A percentile compares a stretch with the other conserved stretches of the same genome.
Evolutionary conservation across 2,329 filamentous ascomycete genomes (phyloP).

Genomic region (Scorias spongiosa): DNA sequence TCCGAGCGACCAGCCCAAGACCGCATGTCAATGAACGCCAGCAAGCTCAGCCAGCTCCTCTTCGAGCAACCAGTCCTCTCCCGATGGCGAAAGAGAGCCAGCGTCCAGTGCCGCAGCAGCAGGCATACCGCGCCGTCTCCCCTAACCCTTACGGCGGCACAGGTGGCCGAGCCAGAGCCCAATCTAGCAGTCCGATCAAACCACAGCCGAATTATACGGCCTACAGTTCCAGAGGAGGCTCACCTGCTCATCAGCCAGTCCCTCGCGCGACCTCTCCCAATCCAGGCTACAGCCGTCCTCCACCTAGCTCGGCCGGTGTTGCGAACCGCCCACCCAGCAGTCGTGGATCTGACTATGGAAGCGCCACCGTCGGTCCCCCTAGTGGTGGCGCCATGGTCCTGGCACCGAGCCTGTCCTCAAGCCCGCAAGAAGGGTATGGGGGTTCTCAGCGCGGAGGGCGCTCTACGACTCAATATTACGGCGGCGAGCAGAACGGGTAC

Average conservation of each 20-base stretch:
- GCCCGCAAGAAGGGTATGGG: slow-evolving; percentile 24
- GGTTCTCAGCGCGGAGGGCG: slow-evolving; percentile 25
- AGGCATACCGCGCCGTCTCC: slow-evolving; percentile 35
- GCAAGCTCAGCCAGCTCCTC: slow-evolving; percentile 16
- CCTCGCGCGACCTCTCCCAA: slow-evolving; percentile 25
- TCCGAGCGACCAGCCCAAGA: slow-evolving; percentile 20
- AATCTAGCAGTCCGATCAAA: slow-evolving; percentile 28
- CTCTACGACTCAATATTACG: slow-evolving; percentile 31
- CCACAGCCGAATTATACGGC: slow-evolving; percentile 18
- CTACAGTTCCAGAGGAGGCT: slow-evolving; percentile 24
- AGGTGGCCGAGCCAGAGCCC: slow-evolving; percentile 19
- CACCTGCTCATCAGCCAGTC: slow-evolving; percentile 24
- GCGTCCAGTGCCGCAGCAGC: slow-evolving; percentile 7
- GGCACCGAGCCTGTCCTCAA: slow-evolving; percentile 18
- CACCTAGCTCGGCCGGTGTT: slow-evolving; percentile 16
- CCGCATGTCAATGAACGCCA: slow-evolving; percentile 34
- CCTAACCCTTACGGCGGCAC: slow-evolving; percentile 46
- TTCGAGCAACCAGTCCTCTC: slow-evolving; percentile 20
- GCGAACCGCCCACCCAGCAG: slow-evolving; percentile 28
- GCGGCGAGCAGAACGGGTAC: slow-evolving; percentile 15
- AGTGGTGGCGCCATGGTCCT: slow-evolving; percentile 28
- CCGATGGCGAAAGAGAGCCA: not conserved
- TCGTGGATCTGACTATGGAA: slow-evolving; percentile 22
- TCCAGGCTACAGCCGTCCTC: slow-evolving; percentile 22
- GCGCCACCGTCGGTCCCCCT: slow-evolving; percentile 1